Percentiles rank a stretch among this genome's conserved stretches.
phyloP scores from a whole-genome alignment of 1,284 basidiomycete species.

The Ganoderma leucocontextum region DNA sequence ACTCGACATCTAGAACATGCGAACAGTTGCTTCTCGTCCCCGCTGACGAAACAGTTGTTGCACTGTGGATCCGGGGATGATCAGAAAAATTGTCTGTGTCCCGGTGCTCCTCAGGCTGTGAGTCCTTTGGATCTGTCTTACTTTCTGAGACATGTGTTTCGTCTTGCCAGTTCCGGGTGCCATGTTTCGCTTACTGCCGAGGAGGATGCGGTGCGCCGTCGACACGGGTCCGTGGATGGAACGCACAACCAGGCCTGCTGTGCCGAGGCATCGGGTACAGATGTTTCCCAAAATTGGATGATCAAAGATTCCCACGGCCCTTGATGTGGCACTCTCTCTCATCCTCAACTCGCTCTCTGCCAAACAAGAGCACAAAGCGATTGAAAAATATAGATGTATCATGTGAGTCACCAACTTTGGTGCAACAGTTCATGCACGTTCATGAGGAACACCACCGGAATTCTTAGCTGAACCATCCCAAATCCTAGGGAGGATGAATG shows the following conservation, averaged over 20 bases:
- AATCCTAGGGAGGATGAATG: no score
- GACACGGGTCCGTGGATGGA: background rate
- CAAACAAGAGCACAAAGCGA: no score
- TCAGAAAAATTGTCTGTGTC: background rate
- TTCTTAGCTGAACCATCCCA: no score
- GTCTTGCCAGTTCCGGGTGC: background rate
- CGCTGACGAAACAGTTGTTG: constrained; percentile 34
- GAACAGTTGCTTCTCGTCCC: constrained; percentile 34
- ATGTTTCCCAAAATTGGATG: background rate
- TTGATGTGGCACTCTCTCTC: no score
- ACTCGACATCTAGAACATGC: constrained; percentile 38
- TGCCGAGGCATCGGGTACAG: background rate
- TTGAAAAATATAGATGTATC: no score
- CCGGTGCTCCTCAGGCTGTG: background rate
- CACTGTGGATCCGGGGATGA: constrained; percentile 26
- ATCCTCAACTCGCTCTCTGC: no score
- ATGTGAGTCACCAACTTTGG: no score
- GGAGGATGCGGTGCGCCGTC: background rate
- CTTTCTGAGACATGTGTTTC: constrained; percentile 8
- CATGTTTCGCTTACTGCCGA: background rate
- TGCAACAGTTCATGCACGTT: no score
- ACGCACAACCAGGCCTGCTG: background rate
- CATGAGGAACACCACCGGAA: no score
- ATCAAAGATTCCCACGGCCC: background rate
- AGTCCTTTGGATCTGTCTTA: background rate